Evolutionary conservation across 1,284 basidiomycete genomes (phyloP), one percentile per base, ranked within the genome.

Genomic region (Trametes hirsuta): DNA sequence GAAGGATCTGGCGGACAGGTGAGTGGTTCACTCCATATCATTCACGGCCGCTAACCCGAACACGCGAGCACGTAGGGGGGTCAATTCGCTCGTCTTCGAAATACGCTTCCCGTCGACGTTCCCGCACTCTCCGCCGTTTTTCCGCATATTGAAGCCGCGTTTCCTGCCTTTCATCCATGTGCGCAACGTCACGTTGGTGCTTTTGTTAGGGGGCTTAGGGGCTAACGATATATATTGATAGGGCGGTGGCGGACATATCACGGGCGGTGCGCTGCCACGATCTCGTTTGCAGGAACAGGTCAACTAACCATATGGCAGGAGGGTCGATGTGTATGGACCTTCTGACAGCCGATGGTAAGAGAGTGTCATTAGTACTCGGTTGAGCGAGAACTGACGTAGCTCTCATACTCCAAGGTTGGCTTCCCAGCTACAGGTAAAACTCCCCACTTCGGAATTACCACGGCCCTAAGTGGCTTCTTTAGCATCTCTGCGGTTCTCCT

Each of bases 251-350:
- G 85, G 85, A 0, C 85, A 88, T 71, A 75, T 88, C 41, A 88
- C 85, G 25, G 80, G 79, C 62, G 85, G 84, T 82, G 61, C 45
- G 76, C 66, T 14, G 12, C 34, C 46, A 35, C 6, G 14, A 8
- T 21, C 18, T 25, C 12, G 12, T 39, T 25, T 47, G 3, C 9
- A 35, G 10, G 46, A 15, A 12, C n/a, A 8, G 22, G 5, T 25
- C 4, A 25, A 21, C 30, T 34, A 4, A 36, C 4, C 22, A 34
- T 34, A 4, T 25, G 24, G 9, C 36, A 85, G 84, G 84, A 25
- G 86, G 85, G 3, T 87, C 85, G 6, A 87, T 87, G 53, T 87
- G 85, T 63, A 86, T 88, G 85, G 86, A 88, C 68, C 74, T 88
- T 11, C 70, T 88, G 47, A 87, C 86, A 1, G 76, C 84, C 0